phyloP scores from a whole-genome alignment of 2,329 filamentous ascomycete species.

The Ceratocystis variospora region DNA sequence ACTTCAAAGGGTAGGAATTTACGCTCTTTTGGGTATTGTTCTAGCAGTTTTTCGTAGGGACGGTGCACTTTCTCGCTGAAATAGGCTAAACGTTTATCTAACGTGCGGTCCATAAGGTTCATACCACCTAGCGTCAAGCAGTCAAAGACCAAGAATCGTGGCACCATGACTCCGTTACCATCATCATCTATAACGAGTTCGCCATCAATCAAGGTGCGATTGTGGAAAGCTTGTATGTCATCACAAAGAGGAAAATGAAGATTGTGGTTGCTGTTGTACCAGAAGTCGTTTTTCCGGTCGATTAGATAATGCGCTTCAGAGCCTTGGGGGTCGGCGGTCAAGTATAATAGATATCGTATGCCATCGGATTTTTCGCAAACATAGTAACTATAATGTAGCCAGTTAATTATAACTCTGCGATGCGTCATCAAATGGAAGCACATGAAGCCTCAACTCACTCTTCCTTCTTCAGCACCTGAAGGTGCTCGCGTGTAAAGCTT shows the following conservation, averaged over 20 bases:
- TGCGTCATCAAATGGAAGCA: not conserved
- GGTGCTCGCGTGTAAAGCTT: conserved; percentile 69
- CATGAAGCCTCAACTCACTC: conserved; percentile 40
- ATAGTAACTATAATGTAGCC: conserved; percentile 52
- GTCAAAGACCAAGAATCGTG: conserved; percentile 87
- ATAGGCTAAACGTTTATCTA: conserved; percentile 81
- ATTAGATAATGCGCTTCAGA: conserved; percentile 77
- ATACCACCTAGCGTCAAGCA: conserved; percentile 70
- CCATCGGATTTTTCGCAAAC: conserved; percentile 98
- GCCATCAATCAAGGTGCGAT: conserved; percentile 73
- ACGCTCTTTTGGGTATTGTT: conserved; percentile 54
- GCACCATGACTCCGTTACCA: conserved; percentile 50
- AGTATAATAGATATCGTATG: conserved; percentile 87
- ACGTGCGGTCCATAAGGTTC: conserved; percentile 59
- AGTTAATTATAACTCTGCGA: conserved; percentile 14
- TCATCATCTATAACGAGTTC: conserved; percentile 82
- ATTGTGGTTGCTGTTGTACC: conserved; percentile 54
- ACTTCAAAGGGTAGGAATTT: conserved; percentile 63
- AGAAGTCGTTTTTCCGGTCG: conserved; percentile 96
- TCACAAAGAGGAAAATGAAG: conserved; percentile 69
- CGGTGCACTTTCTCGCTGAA: conserved; percentile 65
- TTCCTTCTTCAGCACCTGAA: conserved; percentile 64
- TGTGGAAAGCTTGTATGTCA: conserved; percentile 56
- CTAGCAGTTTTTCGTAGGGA: conserved; percentile 51
- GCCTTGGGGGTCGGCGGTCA: conserved; percentile 48